Base-by-base conservation (phyloP, 257 asterid species). In the Capsicum baccatum region DNA sequence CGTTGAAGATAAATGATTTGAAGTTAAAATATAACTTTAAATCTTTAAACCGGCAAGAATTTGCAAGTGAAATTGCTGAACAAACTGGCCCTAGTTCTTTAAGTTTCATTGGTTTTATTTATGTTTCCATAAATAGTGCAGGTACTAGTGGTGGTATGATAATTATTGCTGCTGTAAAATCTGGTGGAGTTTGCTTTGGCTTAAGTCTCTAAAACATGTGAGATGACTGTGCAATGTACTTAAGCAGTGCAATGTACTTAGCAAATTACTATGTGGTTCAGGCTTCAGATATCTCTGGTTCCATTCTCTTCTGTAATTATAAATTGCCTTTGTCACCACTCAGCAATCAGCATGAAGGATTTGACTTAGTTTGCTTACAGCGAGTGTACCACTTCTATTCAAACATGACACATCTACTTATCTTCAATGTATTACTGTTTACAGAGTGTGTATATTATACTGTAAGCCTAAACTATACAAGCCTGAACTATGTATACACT, bases 281-380 rank as follows among this genome's bases (percentile, higher is more conserved):
- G 54, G 44, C 3, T 39, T 39, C 52, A 68, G 54, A 68, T 68
- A 68, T 68, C 6, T 37, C 54, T 68, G 52, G 12, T 76, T 13
- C 14, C 21, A 26, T 52, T 76, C 48, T 52, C 50, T 54, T 54
- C 44, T 14, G 59, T 76, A 76, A 76, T 76, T 52, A 14, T 26
- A 64, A 54, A 66, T 66, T 66, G 73, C 73, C 73, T 66, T 66
- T 66, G 73, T 66, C 47, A 13, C 73, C n/a, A 66, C 73, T 66
- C 73, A 66, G 73, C 73, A 66, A 56, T 14, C 62, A 56, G 19
- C 19, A 56, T 5, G n/a, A 66, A 12, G 64, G 15, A 78, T 15
- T 78, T 33, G 64, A 21, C 13, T 26, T 5, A 33, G n/a, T 66
- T 11, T 21, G 9, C 9, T 66, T 39, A 2, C 44, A 39, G 44